phyloP scores from a whole-genome alignment of 73 alveolate genomes.

The Blepharisma japonicum region DNA sequence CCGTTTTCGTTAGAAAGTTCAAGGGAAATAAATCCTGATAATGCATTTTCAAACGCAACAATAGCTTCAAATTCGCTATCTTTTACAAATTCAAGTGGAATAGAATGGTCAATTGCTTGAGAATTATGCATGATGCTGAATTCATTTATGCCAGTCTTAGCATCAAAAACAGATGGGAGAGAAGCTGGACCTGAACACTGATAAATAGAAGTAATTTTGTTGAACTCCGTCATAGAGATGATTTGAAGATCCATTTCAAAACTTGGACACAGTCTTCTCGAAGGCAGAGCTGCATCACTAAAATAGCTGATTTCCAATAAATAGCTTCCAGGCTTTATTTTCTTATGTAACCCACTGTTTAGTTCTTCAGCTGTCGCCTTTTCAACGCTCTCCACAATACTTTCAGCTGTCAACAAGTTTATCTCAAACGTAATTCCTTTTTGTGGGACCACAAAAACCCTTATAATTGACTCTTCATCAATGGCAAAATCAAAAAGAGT shows the following conservation, averaged over 20 bases:
- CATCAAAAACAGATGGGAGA: not conserved
- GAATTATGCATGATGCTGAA: conserved; percentile 17
- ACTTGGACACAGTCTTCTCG: not conserved
- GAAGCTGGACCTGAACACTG: not conserved
- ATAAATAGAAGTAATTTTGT: not conserved
- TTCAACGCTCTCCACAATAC: not conserved
- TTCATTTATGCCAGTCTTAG: not conserved
- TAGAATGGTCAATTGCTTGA: not conserved
- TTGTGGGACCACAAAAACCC: not conserved
- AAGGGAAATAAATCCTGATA: too few relatives aligned
- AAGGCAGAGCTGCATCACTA: not conserved
- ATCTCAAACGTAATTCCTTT: not conserved
- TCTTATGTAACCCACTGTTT: not conserved
- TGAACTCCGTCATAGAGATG: not conserved
- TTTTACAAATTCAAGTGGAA: not conserved
- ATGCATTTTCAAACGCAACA: not conserved
- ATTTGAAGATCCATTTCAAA: conserved; percentile 1
- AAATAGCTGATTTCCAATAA: not conserved
- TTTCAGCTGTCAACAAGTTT: too few relatives aligned
- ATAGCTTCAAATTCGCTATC: not conserved
- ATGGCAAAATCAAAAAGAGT: not conserved
- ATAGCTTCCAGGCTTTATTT: conserved; percentile 15
- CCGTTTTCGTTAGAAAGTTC: too few relatives aligned
- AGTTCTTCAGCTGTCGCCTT: too few relatives aligned
- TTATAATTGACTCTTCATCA: not conserved